Conservation (phyloP, 2,329 filamentous ascomycete species). For the Colletotrichum plurivorum region DNA sequence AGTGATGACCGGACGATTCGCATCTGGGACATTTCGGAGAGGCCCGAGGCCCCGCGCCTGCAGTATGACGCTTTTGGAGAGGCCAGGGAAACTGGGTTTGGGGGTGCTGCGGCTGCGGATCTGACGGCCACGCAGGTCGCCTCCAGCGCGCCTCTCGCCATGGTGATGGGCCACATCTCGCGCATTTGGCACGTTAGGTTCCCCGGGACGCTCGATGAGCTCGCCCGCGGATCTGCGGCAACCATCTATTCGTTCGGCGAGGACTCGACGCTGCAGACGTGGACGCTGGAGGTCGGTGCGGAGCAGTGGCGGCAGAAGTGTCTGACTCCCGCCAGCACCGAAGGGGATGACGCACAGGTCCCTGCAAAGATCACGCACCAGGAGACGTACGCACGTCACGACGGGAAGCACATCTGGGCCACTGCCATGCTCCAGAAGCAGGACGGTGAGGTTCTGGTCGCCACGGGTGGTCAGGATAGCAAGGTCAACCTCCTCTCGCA, state of each 20-base stretch:
- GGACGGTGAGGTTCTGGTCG: slow-evolving; percentile 60
- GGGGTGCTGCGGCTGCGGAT: slow-evolving; percentile 53
- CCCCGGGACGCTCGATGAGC: slow-evolving; percentile 49
- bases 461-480: slow-evolving; percentile 90
- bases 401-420: slow-evolving; percentile 94
- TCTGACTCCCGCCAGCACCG: slow-evolving; percentile 22
- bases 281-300: slow-evolving; percentile 68
- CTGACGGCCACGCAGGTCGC: slow-evolving; percentile 45
- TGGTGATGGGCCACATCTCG: slow-evolving; percentile 87
- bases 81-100: slow-evolving; percentile 74
- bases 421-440: slow-evolving; percentile 60
- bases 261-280: slow-evolving; percentile 82
- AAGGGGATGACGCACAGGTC: slow-evolving; percentile 11
- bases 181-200: slow-evolving; percentile 92
- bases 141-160: slow-evolving; percentile 68
- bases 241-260: slow-evolving; percentile 86
- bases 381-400: slow-evolving; percentile 75
- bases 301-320: slow-evolving; percentile 36
- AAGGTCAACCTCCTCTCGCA: slow-evolving; percentile 67
- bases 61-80: slow-evolving; percentile 47
- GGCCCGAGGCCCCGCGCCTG: slow-evolving; percentile 44
- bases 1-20: slow-evolving; percentile 94
- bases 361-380: slow-evolving; percentile 62
- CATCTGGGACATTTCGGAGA: slow-evolving; percentile 85
- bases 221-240: slow-evolving; percentile 48